Evolutionary conservation across 495 filamentous ascomycete species (phyloP).

Genomic region (Xylaria sp.): DNA sequence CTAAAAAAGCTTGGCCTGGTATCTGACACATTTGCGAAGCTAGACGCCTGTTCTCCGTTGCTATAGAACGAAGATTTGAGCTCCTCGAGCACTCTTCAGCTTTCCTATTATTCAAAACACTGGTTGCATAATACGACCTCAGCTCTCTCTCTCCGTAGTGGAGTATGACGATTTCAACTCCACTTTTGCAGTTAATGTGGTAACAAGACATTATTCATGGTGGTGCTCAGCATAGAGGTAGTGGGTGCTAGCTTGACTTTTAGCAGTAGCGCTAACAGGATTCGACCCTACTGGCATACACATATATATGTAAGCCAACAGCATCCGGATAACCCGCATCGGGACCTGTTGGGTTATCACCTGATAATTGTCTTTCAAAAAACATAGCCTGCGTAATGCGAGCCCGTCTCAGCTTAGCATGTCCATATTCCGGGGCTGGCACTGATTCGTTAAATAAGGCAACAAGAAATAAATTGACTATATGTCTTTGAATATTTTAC

Average conservation of each 20-base stretch:
- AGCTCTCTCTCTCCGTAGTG: background rate
- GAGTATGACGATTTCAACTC: background rate
- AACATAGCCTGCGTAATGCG: background rate
- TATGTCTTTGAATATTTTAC: background rate
- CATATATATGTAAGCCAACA: conserved; percentile 2
- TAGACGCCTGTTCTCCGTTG: background rate
- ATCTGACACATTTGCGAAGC: background rate
- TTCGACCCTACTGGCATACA: background rate
- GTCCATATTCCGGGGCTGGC: background rate
- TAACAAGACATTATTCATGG: background rate
- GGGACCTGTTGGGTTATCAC: background rate
- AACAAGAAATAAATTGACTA: background rate
- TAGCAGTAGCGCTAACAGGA: conserved; percentile 10
- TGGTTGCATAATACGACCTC: background rate
- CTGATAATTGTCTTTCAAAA: background rate
- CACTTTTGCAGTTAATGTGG: background rate
- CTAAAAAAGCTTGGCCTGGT: background rate
- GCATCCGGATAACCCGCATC: background rate
- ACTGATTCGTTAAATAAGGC: background rate
- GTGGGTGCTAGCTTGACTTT: background rate
- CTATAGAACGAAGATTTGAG: background rate
- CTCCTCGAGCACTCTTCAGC: background rate
- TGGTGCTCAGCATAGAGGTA: background rate
- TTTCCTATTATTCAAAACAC: background rate
- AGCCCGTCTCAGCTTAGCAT: conserved; percentile 1